Evolutionary conservation across 495 filamentous ascomycete species (phyloP).

Genomic region (Penicillium egyptiacum): DNA sequence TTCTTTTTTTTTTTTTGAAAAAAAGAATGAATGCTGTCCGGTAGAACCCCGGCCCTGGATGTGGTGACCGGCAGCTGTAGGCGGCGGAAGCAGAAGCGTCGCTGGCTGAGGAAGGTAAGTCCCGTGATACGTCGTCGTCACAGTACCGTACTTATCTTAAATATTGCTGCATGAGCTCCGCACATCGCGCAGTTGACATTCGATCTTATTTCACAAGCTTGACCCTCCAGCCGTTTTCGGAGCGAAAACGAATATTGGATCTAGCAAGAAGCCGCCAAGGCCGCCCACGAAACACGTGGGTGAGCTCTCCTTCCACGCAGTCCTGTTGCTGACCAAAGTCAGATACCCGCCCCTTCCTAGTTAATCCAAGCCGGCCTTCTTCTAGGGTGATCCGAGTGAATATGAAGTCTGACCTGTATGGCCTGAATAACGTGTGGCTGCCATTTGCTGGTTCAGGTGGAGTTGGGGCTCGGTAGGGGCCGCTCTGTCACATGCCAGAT

Average conservation of each 20-base stretch:
- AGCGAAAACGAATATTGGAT: neutral
- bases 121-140: neutral
- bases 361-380: neutral
- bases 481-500: no score
- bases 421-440: neutral
- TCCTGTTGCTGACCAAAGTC: neutral
- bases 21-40: no score
- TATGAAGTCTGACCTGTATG: neutral
- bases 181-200: neutral
- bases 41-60: neutral
- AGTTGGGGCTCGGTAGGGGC: neutral
- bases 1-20: no score
- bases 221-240: neutral
- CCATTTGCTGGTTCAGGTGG: neutral
- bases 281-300: neutral
- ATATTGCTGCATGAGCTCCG: no score
- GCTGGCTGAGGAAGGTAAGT: neutral
- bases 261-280: neutral
- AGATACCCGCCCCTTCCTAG: neutral
- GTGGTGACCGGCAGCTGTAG: neutral
- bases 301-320: neutral
- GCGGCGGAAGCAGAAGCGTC: neutral
- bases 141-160: no score
- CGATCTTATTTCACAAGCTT: neutral
- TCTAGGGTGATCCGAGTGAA: neutral